Percentiles rank a stretch among this genome's conserved stretches.
phyloP scores from a whole-genome alignment of 768 basidiomycete genomes.

The Kwoniella sp. region DNA sequence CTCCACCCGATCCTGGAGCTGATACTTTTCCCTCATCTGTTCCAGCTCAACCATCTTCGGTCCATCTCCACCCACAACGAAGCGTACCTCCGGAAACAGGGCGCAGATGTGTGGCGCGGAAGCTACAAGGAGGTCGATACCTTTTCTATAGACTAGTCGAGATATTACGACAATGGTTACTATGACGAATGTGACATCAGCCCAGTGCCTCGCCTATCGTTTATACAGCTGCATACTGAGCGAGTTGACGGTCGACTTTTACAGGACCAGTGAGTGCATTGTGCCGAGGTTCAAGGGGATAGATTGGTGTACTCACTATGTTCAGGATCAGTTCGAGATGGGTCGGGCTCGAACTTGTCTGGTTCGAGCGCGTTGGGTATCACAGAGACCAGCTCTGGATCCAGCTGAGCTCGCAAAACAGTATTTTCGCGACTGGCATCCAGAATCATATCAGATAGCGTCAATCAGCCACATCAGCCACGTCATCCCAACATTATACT shows the following conservation, averaged over 20 bases:
- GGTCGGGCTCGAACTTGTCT: conserved; percentile 76
- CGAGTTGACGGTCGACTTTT: too few species aligned
- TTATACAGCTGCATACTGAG: too few species aligned
- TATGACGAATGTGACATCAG: too few species aligned
- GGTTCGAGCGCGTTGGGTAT: conserved; percentile 91
- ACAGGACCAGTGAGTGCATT: too few species aligned
- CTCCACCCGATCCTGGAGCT: conserved; percentile 87
- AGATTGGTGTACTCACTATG: conserved; percentile 59
- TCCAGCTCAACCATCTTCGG: conserved; percentile 92
- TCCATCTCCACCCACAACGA: conserved; percentile 90
- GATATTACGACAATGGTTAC: conserved; percentile 91
- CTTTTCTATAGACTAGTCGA: conserved; percentile 90
- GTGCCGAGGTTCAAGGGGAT: too few species aligned
- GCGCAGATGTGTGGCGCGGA: conserved; percentile 86
- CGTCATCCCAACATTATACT: too few species aligned
- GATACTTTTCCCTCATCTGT: conserved; percentile 90
- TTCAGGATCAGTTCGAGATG: conserved; percentile 43
- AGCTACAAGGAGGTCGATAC: conserved; percentile 90
- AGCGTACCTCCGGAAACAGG: conserved; percentile 80
- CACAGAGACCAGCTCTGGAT: conserved; percentile 74
- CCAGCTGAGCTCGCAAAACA: conserved; percentile 78
- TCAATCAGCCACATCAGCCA: too few species aligned
- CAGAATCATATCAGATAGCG: neutral
- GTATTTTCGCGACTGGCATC: conserved; percentile 88
- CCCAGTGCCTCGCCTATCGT: too few species aligned